Evolutionary conservation across 2,329 filamentous ascomycete genomes (phyloP).

Genomic region (Tolypocladium inflatum): DNA sequence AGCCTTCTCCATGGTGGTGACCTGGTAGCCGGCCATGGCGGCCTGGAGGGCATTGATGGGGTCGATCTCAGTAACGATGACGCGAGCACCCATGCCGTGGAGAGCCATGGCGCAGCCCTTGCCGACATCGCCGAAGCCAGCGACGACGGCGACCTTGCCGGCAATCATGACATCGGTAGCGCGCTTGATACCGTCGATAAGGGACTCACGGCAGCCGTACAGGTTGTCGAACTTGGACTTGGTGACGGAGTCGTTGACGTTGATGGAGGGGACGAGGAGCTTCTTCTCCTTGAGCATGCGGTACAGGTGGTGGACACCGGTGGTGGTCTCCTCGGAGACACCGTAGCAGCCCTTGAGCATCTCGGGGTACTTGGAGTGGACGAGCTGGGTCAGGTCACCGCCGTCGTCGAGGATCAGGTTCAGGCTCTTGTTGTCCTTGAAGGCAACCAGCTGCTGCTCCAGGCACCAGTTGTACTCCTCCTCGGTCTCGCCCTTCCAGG

Average conservation of each 20-base stretch:
- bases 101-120: conserved; percentile 97
- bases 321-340: conserved; percentile 99
- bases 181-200: conserved; percentile 99
- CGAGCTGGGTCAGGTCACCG: conserved; percentile 90
- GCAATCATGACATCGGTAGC: conserved; percentile 99
- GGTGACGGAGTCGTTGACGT: conserved; percentile 99
- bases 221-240: conserved; percentile 99
- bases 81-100: conserved; percentile 92
- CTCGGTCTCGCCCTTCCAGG: conserved; percentile 86
- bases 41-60: conserved; percentile 99
- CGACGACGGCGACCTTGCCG: conserved; percentile 95
- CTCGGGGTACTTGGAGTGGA: conserved; percentile 98
- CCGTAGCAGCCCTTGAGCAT: conserved; percentile 97
- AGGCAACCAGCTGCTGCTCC: conserved; percentile 93
- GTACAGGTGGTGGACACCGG: conserved; percentile 99
- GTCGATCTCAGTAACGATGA: conserved; percentile 93
- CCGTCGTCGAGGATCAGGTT: conserved; percentile 99
- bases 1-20: conserved; percentile 97
- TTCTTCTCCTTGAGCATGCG: conserved; percentile 86
- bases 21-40: conserved; percentile 93
- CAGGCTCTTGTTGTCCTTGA: conserved; percentile 93
- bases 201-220: conserved; percentile 97
- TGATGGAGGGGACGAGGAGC: conserved; percentile 92
- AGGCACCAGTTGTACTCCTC: conserved; percentile 99
- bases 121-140: conserved; percentile 97